Percentiles rank a stretch among this genome's conserved stretches.
Conservation (phyloP, 2,329 filamentous ascomycete species). For the Mollisiaceae sp. region DNA sequence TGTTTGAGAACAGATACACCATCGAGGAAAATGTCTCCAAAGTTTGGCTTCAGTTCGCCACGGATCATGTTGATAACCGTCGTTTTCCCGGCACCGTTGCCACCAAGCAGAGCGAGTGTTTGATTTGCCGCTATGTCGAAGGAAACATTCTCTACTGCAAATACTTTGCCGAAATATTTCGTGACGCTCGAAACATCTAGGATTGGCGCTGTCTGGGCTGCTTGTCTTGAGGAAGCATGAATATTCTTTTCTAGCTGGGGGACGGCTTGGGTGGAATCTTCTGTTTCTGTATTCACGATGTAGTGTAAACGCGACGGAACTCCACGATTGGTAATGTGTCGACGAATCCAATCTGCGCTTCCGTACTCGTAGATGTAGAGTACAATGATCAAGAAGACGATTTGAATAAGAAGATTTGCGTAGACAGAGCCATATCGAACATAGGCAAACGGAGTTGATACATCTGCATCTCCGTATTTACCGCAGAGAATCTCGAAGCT, state of each 20-base stretch:
- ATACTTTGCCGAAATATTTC: conserved; percentile 63
- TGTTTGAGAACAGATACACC: conserved; percentile 54
- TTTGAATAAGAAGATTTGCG: conserved; percentile 37
- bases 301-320: conserved; percentile 35
- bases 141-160: conserved; percentile 67
- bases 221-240: conserved; percentile 34
- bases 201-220: conserved; percentile 42
- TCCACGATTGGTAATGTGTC: conserved; percentile 32
- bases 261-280: conserved; percentile 31
- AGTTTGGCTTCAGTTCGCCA: conserved; percentile 62
- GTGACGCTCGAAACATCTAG: conserved; percentile 67
- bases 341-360: conserved; percentile 36
- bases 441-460: conserved; percentile 30
- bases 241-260: conserved; percentile 36
- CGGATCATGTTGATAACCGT: conserved; percentile 70
- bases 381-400: conserved; percentile 31
- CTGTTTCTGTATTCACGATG: conserved; percentile 34
- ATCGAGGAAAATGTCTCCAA: conserved; percentile 66
- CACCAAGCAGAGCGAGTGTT: conserved; percentile 68
- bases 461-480: conserved; percentile 34
- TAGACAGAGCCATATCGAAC: conserved; percentile 37
- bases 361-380: conserved; percentile 37
- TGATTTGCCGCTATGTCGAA: conserved; percentile 65
- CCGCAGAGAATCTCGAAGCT: conserved; percentile 36
- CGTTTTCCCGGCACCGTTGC: conserved; percentile 69